Evolutionary conservation across 345 rosid species (phyloP), one percentile per base, ranked within the genome.

Genomic region (Ceriops decandra): DNA sequence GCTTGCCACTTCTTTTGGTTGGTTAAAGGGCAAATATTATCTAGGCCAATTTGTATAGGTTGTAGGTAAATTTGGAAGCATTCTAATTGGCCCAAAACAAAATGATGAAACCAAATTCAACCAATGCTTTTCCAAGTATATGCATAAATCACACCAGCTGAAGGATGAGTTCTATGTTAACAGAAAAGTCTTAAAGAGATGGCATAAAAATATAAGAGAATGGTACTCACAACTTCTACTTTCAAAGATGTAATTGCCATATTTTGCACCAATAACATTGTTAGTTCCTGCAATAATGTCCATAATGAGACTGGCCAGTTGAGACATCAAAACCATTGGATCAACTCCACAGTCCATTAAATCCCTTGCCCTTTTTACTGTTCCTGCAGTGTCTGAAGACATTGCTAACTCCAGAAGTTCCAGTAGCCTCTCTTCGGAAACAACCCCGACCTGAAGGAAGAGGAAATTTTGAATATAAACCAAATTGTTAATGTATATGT

Each of bases 311-410:
- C 93, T 88, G 46, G 97, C 99, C 69, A 95, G 78, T 78, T 95
- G 99, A 83, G 97, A 95, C 97, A 95, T 91, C 84, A 95, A 80
- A 68, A 87, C 85, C 81, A 91, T 79, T 57, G 99, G 97, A 78
- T 91, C 97, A 75, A 91, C 87, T 59, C 99, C 99, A 7, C 93
- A 89, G 71, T 95, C 93, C 91, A 90, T 80, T 77, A 91, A 85
- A 75, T 91, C 95, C 84, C 99, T 81, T 57, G 96, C 93, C 76
- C 93, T 86, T 85, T 87, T 95, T 63, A 95, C 97, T 0, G 96
- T 95, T 82, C 90, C 96, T 47, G 93, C 87, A 1, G 99, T 95
- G 79, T 95, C 88, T 38, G 99, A 95, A 60, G 95, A 89, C 96
- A 95, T 78, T 60, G 99, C 97, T 78, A 95, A 79, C 78, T 87